Evolutionary conservation across 202 grass and related monocot species (phyloP), one percentile per base, ranked within the genome.

Genomic region (Saccharum hybrid): DNA sequence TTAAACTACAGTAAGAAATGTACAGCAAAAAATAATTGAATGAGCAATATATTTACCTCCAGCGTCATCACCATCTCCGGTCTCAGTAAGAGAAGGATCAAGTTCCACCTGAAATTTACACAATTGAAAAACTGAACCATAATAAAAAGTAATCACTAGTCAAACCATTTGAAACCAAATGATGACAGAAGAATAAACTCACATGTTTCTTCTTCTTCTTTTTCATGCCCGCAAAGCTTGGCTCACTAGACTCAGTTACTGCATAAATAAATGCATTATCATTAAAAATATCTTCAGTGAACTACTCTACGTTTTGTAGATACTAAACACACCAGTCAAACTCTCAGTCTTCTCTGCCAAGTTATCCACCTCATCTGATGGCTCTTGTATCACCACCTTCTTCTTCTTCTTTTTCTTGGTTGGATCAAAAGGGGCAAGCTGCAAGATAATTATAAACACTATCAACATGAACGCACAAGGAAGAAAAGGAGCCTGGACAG

Each of bases 351-450:
- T 90, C 26, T 98, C 96, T 19, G 81, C 83, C 52, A 94, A 72
- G 81, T 94, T 94, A 71, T 94, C 96, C 36, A 87, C 71, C 43
- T 92, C 93, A 72, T 98, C 96, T 19, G 85, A 66, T 56, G 93
- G 85, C 61, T 96, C 93, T 86, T 93, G 91, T 83, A 99, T 90
- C 49, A 94, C 83, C 16, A 94, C 89, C 82, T 99, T 99, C 88
- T 99, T 99, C 89, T 98, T 96, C 86, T 98, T 96, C 93, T 98
- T 98, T 16, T 98, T 98, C 88, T 98, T 98, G n/a, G 91, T 81
- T 1, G 96, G 96, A 69, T 96, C 96, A 79, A 98, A 98, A 69
- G 93, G 93, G 51, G 90, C 74, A 69, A 96, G 77, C 96, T 98
- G 77, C 56, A 74, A 40, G 74, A 70, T 30, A 77, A 51, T 41